These are phyloP conservation scores for Elongisporangium prolatum DNA, from an alignment of 352 stramenopile species.

Conservation along the genomic window DNA sequence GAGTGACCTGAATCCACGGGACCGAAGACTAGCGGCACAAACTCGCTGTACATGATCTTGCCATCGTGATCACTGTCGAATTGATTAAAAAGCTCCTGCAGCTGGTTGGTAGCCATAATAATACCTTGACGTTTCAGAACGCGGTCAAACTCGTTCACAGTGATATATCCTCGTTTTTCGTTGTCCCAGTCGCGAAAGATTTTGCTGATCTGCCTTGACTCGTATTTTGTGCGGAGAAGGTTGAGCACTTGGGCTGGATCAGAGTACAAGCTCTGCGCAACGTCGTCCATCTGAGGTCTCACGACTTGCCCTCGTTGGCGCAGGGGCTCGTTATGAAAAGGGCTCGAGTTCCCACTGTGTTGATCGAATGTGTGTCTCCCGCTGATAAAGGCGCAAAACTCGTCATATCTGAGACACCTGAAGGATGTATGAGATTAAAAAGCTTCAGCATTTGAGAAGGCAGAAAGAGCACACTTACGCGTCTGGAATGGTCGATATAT, in stretches of 20 bases:
- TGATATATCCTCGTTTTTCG: conserved; percentile 49
- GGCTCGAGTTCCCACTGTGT: neutral
- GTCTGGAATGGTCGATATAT: conserved; percentile 23
- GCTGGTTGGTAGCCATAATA: conserved; percentile 19
- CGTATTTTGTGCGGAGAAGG: conserved; percentile 47
- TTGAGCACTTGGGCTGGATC: conserved; percentile 31
- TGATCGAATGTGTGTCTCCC: conserved; percentile 3
- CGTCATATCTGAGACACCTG: conserved; percentile 41
- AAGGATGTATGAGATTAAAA: conserved; percentile 1
- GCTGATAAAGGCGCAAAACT: conserved; percentile 39
- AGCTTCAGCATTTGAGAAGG: neutral
- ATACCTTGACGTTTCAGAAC: conserved; percentile 43
- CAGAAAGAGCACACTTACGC: conserved; percentile 12
- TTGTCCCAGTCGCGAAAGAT: conserved; percentile 59
- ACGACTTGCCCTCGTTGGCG: neutral
- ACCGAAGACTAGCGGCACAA: conserved; percentile 35
- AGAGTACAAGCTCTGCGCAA: conserved; percentile 18
- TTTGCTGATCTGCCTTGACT: conserved; percentile 25
- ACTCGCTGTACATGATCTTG: conserved; percentile 37
- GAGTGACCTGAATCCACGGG: conserved; percentile 14
- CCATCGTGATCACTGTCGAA: conserved; percentile 40
- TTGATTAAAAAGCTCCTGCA: conserved; percentile 36
- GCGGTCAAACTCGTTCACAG: conserved; percentile 30
- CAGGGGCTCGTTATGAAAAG: neutral
- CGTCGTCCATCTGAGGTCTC: conserved; percentile 3